A percentile compares a stretch with the other conserved stretches of the same genome.
These are phyloP conservation scores for Salix brachista DNA, from an alignment of 345 rosid genomes.

Conservation along the genomic window DNA sequence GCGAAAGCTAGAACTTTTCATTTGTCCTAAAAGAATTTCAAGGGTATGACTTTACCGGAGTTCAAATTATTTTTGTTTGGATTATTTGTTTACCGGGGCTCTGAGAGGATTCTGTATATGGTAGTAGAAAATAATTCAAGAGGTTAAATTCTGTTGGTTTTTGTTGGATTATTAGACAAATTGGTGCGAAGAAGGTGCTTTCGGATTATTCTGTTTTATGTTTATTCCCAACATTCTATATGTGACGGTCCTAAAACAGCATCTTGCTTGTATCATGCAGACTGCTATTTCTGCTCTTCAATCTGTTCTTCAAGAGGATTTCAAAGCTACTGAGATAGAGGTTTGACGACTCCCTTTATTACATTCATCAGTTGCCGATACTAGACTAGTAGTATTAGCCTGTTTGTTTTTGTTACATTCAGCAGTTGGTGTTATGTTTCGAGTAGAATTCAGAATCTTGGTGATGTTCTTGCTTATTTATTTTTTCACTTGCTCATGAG, in stretches of 20 bases:
- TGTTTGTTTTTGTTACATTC: background rate
- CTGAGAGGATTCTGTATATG: background rate
- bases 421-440: background rate
- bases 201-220: background rate
- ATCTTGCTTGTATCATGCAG: slow-evolving; percentile 22
- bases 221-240: background rate
- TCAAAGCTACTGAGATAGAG: slow-evolving; percentile 93
- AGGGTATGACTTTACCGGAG: background rate
- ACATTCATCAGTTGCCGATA: background rate
- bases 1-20: background rate
- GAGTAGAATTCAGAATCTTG: background rate
- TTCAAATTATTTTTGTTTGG: background rate
- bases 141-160: background rate
- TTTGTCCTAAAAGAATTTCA: background rate
- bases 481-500: no score
- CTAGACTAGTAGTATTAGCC: background rate
- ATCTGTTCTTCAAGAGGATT: slow-evolving; percentile 86
- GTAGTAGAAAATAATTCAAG: background rate
- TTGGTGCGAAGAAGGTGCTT: background rate
- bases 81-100: background rate
- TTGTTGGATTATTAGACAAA: background rate
- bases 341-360: slow-evolving; percentile 19
- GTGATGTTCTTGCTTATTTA: background rate
- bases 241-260: slow-evolving; percentile 9
- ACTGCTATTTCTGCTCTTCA: slow-evolving; percentile 76